phyloP scores from a whole-genome alignment of 2,329 filamentous ascomycete species.

The Madurella mycetomatis region DNA sequence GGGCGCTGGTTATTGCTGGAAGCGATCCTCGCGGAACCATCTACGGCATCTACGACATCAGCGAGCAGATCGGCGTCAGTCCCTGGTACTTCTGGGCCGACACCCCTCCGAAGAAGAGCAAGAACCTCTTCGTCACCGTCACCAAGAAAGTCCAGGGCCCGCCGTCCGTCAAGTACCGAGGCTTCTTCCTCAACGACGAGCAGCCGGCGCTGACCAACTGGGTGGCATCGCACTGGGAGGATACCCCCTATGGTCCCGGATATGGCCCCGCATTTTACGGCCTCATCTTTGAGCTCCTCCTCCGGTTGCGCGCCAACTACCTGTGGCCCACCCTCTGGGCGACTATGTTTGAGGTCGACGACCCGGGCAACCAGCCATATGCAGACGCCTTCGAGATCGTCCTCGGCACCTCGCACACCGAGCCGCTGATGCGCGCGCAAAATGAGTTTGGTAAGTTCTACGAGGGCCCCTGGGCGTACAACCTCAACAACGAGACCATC shows the following conservation, averaged over 20 bases:
- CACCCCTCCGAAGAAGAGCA: conserved; percentile 48
- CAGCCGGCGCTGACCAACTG: conserved; percentile 64
- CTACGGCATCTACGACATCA: conserved; percentile 66
- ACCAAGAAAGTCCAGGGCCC: conserved; percentile 53
- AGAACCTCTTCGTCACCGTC: conserved; percentile 51
- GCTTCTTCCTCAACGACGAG: conserved; percentile 68
- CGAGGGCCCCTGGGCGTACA: conserved; percentile 64
- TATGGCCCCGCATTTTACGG: conserved; percentile 62
- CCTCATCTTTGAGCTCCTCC: conserved; percentile 65
- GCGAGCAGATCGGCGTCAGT: conserved; percentile 68
- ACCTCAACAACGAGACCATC: conserved; percentile 64
- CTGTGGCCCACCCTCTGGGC: conserved; percentile 66
- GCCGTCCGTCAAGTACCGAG: conserved; percentile 63
- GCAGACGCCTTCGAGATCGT: conserved; percentile 72
- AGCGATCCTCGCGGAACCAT: conserved; percentile 63
- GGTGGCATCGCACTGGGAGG: conserved; percentile 44
- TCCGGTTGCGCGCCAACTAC: conserved; percentile 68
- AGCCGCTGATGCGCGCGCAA: conserved; percentile 62
- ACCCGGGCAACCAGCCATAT: conserved; percentile 61
- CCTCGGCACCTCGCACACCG: conserved; percentile 68
- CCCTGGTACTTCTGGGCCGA: conserved; percentile 69
- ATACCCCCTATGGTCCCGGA: conserved; percentile 43
- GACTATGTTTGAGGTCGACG: conserved; percentile 68
- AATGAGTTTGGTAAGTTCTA: conserved; percentile 53
- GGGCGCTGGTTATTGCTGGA: conserved; percentile 63